Base-by-base conservation (phyloP, 2,329 filamentous ascomycete genomes). In the Simplicillium aogashimaense region DNA sequence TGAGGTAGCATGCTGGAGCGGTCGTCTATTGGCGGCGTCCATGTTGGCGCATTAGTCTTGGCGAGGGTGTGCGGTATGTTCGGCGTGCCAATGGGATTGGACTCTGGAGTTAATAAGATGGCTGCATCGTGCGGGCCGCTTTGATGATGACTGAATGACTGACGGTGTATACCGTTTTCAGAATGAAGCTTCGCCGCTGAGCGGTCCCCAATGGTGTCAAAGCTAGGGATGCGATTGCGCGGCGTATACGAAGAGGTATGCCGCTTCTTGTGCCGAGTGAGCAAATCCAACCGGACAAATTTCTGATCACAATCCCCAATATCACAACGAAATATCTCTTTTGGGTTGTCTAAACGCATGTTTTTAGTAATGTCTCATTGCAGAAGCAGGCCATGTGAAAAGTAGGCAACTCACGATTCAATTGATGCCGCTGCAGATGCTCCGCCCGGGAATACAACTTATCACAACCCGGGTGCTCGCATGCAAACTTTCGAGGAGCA, bases 381-480 rank as follows among this genome's bases (percentile, higher is more conserved):
- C 42, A 42, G 36, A 46, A 43, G 45, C 47, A 43, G 37, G 41
- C 37, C n/a, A n/a, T 31, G 14, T 32, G 36, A 29, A 37, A 42
- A 35, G 40, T 37, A 32, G 25, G 36, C 35, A 28, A 68, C 79
- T 60, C 70, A 88, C 84, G 85, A 56, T 90, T 90, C 54, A 90
- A 58, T 63, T 89, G 83, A 61, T 90, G 85, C 37, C 85, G 70
- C 61, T 88, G 86, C 42, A 90, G 69, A 61, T 90, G 85, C 59
- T 90, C 85, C 8, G 83, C 83, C 45, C 85, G 71, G 40, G 84
- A 87, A 59, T 90, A 90, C 43, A 81, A 73, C 69, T 88, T 89
- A 47, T 81, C 81, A 58, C 85, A 92, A 30, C 76, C 79, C 35
- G 78, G 73, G 56, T 81, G 76, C 15, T 77, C 74, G 59, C 85